phyloP scores from a whole-genome alignment of 1,284 basidiomycete species.

The Melampsora abietis-canadensis region DNA sequence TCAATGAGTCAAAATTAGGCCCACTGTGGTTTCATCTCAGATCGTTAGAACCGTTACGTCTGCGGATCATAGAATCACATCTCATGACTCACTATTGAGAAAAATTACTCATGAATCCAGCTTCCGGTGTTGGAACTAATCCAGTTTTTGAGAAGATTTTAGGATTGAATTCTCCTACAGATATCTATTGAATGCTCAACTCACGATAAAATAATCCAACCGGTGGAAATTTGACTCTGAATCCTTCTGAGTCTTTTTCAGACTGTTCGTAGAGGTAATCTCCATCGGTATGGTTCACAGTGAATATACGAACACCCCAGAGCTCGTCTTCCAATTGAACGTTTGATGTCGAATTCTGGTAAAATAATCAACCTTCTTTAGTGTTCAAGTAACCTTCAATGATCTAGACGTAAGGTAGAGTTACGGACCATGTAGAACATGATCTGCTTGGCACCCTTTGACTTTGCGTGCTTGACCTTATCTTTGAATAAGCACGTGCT shows the following conservation, averaged over 20 bases:
- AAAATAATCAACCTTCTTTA: not conserved
- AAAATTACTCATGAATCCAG: constrained; percentile 44
- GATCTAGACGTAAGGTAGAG: not conserved
- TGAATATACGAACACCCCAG: constrained; percentile 11
- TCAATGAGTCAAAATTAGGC: constrained; percentile 36
- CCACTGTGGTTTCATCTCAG: constrained; percentile 11
- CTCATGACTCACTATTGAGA: constrained; percentile 27
- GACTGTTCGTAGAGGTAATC: constrained; percentile 18
- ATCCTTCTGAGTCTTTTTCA: constrained; percentile 1
- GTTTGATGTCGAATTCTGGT: constrained; percentile 24
- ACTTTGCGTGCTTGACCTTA: constrained; percentile 22
- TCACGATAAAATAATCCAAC: constrained; percentile 16
- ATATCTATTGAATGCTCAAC: not conserved
- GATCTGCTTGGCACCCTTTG: constrained; percentile 34
- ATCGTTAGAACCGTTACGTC: not conserved
- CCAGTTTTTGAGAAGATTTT: not conserved
- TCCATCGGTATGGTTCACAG: constrained; percentile 15
- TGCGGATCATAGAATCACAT: not conserved
- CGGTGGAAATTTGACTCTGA: constrained; percentile 14
- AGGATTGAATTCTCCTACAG: not conserved
- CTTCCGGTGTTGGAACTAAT: constrained; percentile 39
- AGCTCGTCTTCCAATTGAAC: constrained; percentile 3
- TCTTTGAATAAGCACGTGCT: constrained; percentile 35
- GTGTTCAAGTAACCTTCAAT: not conserved
- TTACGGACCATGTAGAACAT: constrained; percentile 39